Percentiles rank a stretch among this genome's conserved stretches.
phyloP scores from a whole-genome alignment of 306 rosid genomes.

The Oxytropis ochrocephala region DNA sequence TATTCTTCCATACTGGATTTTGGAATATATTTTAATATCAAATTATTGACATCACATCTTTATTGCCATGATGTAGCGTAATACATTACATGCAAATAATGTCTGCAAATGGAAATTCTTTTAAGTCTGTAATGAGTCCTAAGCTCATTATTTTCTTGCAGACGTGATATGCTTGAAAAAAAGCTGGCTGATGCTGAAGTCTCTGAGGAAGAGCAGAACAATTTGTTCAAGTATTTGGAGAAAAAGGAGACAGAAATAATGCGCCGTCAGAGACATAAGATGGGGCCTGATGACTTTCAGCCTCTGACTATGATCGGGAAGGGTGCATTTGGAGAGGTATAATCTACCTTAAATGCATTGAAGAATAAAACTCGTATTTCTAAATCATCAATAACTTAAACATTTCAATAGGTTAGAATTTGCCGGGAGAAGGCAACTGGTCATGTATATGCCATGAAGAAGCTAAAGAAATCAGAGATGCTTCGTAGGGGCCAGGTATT shows the following conservation, averaged over 20 bases:
- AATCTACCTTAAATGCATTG: neutral
- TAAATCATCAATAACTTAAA: neutral
- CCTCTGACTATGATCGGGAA: slow-evolving; percentile 79
- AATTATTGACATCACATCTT: neutral
- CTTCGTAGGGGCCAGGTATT: slow-evolving; percentile 86
- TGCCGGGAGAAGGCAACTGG: slow-evolving; percentile 78
- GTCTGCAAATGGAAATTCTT: neutral
- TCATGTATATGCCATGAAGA: slow-evolving; percentile 87
- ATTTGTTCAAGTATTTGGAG: slow-evolving; percentile 67
- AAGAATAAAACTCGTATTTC: slow-evolving; percentile 1
- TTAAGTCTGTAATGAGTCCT: neutral
- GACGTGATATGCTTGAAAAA: slow-evolving; percentile 72
- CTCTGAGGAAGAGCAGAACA: slow-evolving; percentile 74
- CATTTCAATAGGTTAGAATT: slow-evolving; percentile 60
- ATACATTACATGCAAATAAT: neutral
- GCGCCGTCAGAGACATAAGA: slow-evolving; percentile 80
- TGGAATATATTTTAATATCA: neutral
- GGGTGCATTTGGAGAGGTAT: slow-evolving; percentile 97
- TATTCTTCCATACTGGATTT: neutral
- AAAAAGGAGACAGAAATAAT: slow-evolving; percentile 82
- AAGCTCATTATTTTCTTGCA: slow-evolving; percentile 16
- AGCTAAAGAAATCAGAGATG: slow-evolving; percentile 89
- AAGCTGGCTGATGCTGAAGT: slow-evolving; percentile 92
- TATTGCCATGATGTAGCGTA: neutral
- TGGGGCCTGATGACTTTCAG: slow-evolving; percentile 90